Evolutionary conservation across 805 yeast species (phyloP).

Genomic region (Grigorovia yakushimaensis): DNA sequence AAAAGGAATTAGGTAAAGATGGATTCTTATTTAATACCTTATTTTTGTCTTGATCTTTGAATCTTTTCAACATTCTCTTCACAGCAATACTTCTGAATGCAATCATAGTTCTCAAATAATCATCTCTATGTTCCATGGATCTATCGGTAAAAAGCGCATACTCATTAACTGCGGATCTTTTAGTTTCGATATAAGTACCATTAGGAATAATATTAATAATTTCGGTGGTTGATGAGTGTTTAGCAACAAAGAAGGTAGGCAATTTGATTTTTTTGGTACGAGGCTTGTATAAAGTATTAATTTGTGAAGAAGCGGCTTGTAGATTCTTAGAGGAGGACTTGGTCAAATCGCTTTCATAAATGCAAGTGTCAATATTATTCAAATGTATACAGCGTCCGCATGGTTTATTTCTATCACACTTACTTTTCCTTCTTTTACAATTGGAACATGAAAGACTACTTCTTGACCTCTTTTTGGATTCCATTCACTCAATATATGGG

Average conservation of each 20-base stretch:
- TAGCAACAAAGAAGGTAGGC: neutral
- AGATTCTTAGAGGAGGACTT: neutral
- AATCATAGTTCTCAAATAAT: slow-evolving; percentile 15
- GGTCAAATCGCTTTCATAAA: slow-evolving; percentile 5
- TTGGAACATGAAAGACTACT: slow-evolving; percentile 26
- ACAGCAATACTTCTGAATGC: slow-evolving; percentile 18
- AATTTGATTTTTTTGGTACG: neutral
- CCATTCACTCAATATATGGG: neutral
- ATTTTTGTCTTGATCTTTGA: slow-evolving; percentile 6
- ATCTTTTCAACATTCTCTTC: slow-evolving; percentile 12
- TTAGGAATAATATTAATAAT: slow-evolving; percentile 19
- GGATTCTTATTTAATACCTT: slow-evolving; percentile 6
- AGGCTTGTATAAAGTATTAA: neutral
- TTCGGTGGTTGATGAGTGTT: slow-evolving; percentile 1
- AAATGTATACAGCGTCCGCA: slow-evolving; percentile 19
- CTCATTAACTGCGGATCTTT: slow-evolving; percentile 22
- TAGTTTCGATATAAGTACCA: slow-evolving; percentile 17
- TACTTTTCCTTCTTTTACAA: slow-evolving; percentile 25
- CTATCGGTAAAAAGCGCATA: slow-evolving; percentile 17
- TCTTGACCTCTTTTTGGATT: slow-evolving; percentile 15
- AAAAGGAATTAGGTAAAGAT: slow-evolving; percentile 17
- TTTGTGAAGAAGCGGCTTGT: neutral
- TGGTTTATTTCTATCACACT: slow-evolving; percentile 23
- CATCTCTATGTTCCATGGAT: slow-evolving; percentile 22
- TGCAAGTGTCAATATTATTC: slow-evolving; percentile 16